Evolutionary conservation across 176 grass and related monocot species (phyloP), one percentile per base, ranked within the genome.

Genomic region (Triticum timopheevii): DNA sequence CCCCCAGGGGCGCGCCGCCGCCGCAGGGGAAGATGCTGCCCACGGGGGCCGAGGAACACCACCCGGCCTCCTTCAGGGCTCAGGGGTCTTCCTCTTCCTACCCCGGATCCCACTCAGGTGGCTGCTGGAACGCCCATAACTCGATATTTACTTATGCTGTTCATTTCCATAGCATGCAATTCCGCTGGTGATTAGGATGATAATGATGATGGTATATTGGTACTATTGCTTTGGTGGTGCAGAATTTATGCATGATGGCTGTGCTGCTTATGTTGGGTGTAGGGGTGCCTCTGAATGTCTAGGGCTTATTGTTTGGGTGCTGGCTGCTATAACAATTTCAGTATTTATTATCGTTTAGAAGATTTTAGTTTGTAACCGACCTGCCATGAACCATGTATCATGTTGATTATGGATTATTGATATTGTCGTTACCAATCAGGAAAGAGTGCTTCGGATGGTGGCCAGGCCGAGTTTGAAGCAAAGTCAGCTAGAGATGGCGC

Each of bases 401-500:
- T 69, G 27, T 54, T 56, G 16, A 7, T 34, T 54, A 20, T 68
- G 4, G 38, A 63, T 71, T 76, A 23, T 71, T 69, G 16, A 56
- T 13, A 25, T 5, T 11, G 23, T 62, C 58, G 31, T 82, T 85
- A 8, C 22, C 50, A 91, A 85, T 61, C 75, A 92, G 90, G 89
- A 13, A 91, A 90, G 75, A 86, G 7, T 87, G 31, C 84, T 67
- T 27, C 81, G 36, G 91, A 93, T 68, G 83, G 82, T 81, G 50
- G 77, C 33, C 79, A 72, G 31, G 78, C 93, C 3, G 94, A 95
- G 61, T 95, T 93, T 87, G 94, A 95, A 89, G 94, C 94, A 44
- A 95, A 95, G 68, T 95, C 94, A 33, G 94, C 94, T 86, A 87
- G 91, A 77, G 94, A 95, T 87, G 94, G 94, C 1, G 94, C 94